Evolutionary conservation across 169 alveolate species (phyloP), one percentile per base, ranked within the genome.

Genomic region (Babesia gibsoni): DNA sequence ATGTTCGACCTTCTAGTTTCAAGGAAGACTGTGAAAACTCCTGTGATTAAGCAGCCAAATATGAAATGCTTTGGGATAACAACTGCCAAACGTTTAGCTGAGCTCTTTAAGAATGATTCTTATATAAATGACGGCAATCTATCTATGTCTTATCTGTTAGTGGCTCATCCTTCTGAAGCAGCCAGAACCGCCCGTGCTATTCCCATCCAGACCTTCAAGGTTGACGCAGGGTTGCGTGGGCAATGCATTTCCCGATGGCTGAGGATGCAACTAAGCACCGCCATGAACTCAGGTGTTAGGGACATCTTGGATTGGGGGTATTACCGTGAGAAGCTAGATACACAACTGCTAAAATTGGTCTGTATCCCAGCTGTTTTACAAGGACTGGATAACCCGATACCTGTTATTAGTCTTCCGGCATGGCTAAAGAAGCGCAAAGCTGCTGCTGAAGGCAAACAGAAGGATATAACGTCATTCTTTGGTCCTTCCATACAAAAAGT

Each of bases 301-400:
- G 92, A 90, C 49, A 95, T 97, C 12, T 88, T 97, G 36, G 99
- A 97, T 65, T 97, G 99, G 99, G 95, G 93, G 18, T 97, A 97
- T 80, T 97, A 97, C 77, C 94, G 94, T 56, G 98, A 97, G 63
- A 95, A 96, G 87, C 89, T 97, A 29, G 96, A 93, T 23, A 94
- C 93, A 23, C 92, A 96, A 49, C 93, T 97, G 48, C 73, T 91
- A 49, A 97, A 97, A 79, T 88, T 97, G 52, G 92, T 97, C 22
- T 91, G 95, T 18, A 95, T 97, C 37, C 98, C 99, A 4, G 99
- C 99, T n/a, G 95, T 96, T 35, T 58, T 94, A 42, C 96, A 97
- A 73, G 95, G 96, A 56, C 83, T 96, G 49, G 84, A 83, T 32
- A 96, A 97, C 75, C 98, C 99, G 10, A 81, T 92, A 23, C 98